Evolutionary conservation across 1,284 basidiomycete genomes (phyloP).

Genomic region (Cerioporus squamosus): DNA sequence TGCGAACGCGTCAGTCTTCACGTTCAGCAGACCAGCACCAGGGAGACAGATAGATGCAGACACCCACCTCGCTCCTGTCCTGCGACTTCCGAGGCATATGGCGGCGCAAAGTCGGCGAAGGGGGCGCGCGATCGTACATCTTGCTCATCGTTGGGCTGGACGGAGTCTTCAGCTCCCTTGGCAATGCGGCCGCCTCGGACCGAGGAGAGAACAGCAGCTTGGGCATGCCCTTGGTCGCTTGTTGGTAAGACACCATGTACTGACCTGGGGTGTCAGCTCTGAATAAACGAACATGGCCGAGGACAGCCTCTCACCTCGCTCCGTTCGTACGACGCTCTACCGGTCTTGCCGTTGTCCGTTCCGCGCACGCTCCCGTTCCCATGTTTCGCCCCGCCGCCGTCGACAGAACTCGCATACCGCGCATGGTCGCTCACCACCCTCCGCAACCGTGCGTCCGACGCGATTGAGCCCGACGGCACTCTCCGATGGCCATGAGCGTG

Average conservation of each 20-base stretch:
- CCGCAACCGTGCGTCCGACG: conserved; percentile 20
- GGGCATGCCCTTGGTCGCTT: conserved; percentile 20
- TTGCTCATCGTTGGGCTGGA: conserved; percentile 22
- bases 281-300: not conserved
- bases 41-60: not conserved
- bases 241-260: conserved; percentile 36
- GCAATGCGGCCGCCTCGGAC: conserved; percentile 19
- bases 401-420: conserved; percentile 7
- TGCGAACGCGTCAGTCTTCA: conserved; percentile 8
- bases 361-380: conserved; percentile 17
- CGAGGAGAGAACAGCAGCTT: conserved; percentile 21
- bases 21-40: not conserved
- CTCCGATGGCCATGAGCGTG: conserved; percentile 22
- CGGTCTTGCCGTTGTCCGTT: conserved; percentile 15
- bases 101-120: conserved; percentile 26
- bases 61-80: conserved; percentile 28
- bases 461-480: conserved; percentile 22
- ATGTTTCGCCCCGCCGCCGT: conserved; percentile 10
- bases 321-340: conserved; percentile 30
- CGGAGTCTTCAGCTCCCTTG: conserved; percentile 13
- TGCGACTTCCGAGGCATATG: conserved; percentile 23
- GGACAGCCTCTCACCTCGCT: conserved; percentile 31
- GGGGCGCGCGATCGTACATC: conserved; percentile 17
- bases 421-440: conserved; percentile 26
- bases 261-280: conserved; percentile 6